Evolutionary conservation across 371 early-diverging fungal genomes (phyloP).

Genomic region (Apophysomyces sp.): DNA sequence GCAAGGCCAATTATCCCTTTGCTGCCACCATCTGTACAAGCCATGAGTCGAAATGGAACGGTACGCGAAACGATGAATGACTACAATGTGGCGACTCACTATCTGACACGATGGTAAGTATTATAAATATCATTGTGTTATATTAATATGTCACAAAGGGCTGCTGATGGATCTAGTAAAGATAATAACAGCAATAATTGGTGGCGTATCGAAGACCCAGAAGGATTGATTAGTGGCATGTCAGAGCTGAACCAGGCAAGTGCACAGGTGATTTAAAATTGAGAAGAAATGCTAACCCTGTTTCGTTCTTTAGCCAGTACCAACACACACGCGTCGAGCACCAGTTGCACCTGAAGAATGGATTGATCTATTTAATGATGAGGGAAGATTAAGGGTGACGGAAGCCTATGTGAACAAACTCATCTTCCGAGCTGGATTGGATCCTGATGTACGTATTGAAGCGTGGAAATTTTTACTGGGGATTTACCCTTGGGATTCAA

Average conservation of each 20-base stretch:
- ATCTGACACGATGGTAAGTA: constrained; percentile 74
- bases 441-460: constrained; percentile 79
- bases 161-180: constrained; percentile 30
- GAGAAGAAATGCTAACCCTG: background rate
- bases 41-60: constrained; percentile 46
- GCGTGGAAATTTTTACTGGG: constrained; percentile 90
- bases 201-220: constrained; percentile 20
- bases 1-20: constrained; percentile 77
- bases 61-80: constrained; percentile 61
- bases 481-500: constrained; percentile 85
- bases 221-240: constrained; percentile 25
- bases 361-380: constrained; percentile 67
- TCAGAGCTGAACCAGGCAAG: constrained; percentile 23
- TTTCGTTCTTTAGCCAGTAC: constrained; percentile 12
- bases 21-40: constrained; percentile 50
- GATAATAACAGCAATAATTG: constrained; percentile 33
- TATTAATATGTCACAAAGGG: constrained; percentile 31
- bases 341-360: constrained; percentile 79
- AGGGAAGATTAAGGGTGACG: constrained; percentile 56
- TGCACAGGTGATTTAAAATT: background rate
- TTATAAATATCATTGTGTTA: background rate
- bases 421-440: constrained; percentile 80
- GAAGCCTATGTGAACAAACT: constrained; percentile 55
- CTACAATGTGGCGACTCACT: constrained; percentile 78
- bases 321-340: constrained; percentile 37